phyloP scores from a whole-genome alignment of 768 basidiomycete genomes.

The Boletus tomentosulus region DNA sequence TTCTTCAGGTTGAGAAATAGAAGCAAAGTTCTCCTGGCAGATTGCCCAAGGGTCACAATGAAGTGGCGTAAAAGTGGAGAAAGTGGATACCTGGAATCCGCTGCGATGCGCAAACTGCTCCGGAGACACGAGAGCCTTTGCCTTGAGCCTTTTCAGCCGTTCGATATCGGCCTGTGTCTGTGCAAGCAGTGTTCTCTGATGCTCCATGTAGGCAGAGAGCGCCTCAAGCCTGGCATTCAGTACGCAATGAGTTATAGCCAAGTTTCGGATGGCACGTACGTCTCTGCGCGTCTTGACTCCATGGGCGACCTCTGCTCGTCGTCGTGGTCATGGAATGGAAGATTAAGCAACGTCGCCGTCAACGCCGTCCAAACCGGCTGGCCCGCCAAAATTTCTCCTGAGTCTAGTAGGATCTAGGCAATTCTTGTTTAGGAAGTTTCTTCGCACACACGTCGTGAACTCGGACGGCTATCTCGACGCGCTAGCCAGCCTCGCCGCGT shows the following conservation, averaged over 20 bases:
- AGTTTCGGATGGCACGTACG: slow-evolving; percentile 17
- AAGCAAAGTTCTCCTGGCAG: neutral
- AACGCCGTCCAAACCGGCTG: neutral
- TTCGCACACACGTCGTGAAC: slow-evolving; percentile 20
- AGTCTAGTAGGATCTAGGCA: slow-evolving; percentile 2
- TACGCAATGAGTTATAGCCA: neutral
- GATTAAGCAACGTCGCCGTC: slow-evolving; percentile 12
- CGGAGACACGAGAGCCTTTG: slow-evolving; percentile 34
- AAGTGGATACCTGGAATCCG: slow-evolving; percentile 31
- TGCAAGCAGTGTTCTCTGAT: slow-evolving; percentile 55
- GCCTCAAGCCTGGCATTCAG: slow-evolving; percentile 40
- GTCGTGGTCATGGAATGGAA: slow-evolving; percentile 32
- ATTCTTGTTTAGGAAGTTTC: slow-evolving; percentile 12
- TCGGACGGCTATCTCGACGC: slow-evolving; percentile 12
- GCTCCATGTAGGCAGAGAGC: slow-evolving; percentile 61
- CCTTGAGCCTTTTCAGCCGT: slow-evolving; percentile 44
- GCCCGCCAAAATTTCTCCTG: slow-evolving; percentile 25
- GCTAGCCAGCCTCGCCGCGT: slow-evolving; percentile 4
- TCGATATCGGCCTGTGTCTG: slow-evolving; percentile 63
- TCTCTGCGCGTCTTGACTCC: slow-evolving; percentile 34
- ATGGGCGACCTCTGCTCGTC: slow-evolving; percentile 22
- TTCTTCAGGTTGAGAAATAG: slow-evolving; percentile 30
- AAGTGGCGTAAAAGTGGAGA: slow-evolving; percentile 2
- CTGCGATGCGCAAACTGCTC: slow-evolving; percentile 31
- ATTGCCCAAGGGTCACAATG: slow-evolving; percentile 18